Evolutionary conservation across 2,329 filamentous ascomycete genomes (phyloP), one percentile per base, ranked within the genome.

Genomic region (Zasmidium citrigriseum): DNA sequence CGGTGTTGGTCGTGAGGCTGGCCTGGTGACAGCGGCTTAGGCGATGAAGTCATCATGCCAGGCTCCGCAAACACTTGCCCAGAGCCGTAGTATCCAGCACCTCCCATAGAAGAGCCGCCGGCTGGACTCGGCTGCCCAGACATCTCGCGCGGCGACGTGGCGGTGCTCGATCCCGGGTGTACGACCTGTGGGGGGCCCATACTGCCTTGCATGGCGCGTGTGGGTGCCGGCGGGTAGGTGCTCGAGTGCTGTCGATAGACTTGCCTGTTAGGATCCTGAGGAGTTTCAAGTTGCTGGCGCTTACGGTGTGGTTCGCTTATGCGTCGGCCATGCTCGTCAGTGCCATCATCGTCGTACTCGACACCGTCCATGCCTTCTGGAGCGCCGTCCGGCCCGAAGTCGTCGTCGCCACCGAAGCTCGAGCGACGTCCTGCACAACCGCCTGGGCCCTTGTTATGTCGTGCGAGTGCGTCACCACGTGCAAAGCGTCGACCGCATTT

Each of bases 401-500:
- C 90, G 54, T 93, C 91, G 34, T 92, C 89, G 18, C 89, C 87
- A 24, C 86, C 89, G 73, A 92, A 96, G 72, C 93, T 97, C 41
- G 91, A 88, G 64, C 95, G 84, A 57, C 95, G 86, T 57, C 95
- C 95, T 12, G 96, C 95, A 76, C 95, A 99, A 49, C 95, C 95
- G 54, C 95, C 95, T 54, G 93, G 90, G 29, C 95, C 95, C 76
- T 98, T 98, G 72, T 91, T 96, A 73, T 99, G 95, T 60, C 95
- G 86, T 46, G 95, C 95, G 54, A 99, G 78, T 23, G 95, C 95
- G 80, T 99, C 95, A 12, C 95, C 95, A 64, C 95, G 88, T 46
- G 95, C 95, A 77, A 99, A 99, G 66, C 93, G 91, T 61, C 95
- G 86, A 65, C 96, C 91, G 73, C 95, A 99, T 73, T 96, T 97